These are phyloP conservation scores for Tetrahymena thermophila DNA, from an alignment of 73 alveolate species.

Conservation along the genomic window DNA sequence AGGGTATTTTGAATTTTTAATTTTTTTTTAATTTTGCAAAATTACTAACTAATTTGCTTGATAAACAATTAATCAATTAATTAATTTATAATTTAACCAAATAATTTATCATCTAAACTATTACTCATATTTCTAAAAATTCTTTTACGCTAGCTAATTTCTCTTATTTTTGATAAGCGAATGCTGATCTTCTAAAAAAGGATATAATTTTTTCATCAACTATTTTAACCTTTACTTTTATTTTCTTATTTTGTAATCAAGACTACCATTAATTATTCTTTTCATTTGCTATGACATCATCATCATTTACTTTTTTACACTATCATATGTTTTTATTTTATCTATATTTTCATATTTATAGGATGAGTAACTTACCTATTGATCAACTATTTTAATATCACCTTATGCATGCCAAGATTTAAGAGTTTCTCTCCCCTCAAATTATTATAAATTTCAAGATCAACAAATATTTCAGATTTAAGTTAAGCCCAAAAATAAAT, in stretches of 20 bases:
- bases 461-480: no score
- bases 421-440: no score
- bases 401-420: no score
- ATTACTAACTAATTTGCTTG: neutral
- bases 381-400: no score
- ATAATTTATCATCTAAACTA: neutral
- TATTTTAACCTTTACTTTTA: neutral
- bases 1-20: neutral
- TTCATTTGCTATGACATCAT: no score
- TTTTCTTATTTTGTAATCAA: neutral
- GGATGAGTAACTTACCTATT: no score
- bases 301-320: no score
- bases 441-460: no score
- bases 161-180: neutral
- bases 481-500: no score
- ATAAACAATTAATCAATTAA: neutral
- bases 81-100: neutral
- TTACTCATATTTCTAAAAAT: neutral
- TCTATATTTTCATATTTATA: no score
- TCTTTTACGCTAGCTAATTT: neutral
- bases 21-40: neutral
- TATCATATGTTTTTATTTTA: no score
- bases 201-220: neutral
- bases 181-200: neutral
- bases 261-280: neutral